Evolutionary conservation across 495 filamentous ascomycete genomes (phyloP), one percentile per base, ranked within the genome.

Genomic region (Aspergillus sparsus): DNA sequence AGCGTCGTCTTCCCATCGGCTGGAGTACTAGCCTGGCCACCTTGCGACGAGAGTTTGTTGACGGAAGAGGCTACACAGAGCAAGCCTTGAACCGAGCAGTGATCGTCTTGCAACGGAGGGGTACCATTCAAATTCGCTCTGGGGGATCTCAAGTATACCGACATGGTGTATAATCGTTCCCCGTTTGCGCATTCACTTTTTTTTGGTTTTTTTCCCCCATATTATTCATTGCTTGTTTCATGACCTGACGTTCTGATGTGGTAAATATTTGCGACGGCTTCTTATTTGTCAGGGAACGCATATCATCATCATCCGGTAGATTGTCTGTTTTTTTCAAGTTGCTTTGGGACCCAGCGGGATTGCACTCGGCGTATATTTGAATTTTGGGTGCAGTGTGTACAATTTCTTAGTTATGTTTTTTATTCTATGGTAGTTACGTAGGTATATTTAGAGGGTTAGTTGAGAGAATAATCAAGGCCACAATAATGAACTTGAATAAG

Each of bases 11-110:
- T 60, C 93, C 95, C 13, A 92, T 98, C 63, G 95, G 95, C 11
- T 98, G 93, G 92, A 93, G 87, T 66, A 96, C 93, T 12, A 95
- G 89, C 63, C 74, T 97, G 51, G 89, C 89, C 0, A 96, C 91
- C 5, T 74, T 99, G 53, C 86, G 87, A 57, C 84, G 92, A 46
- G 93, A 98, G 76, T 89, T 99, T 74, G 91, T 95, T 27, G 92
- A 93, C 63, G 87, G 87, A 32, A 87, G 89, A 66, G 90, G 91
- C 7, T 97, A 90, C 74, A 88, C 82, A 65, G 95, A 99, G 74
- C 85, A 89, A 67, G 87, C 90, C 16, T 79, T 99, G 12, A 89
- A 89, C 45, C 80, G 93, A 60, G 92, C 95, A 11, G 69, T 99
- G 62, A 83, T 92, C 72, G 83, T 99, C 2, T 67, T 99, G 77